Conservation (phyloP, 2,329 filamentous ascomycete species). For the Venturia pyrina region DNA sequence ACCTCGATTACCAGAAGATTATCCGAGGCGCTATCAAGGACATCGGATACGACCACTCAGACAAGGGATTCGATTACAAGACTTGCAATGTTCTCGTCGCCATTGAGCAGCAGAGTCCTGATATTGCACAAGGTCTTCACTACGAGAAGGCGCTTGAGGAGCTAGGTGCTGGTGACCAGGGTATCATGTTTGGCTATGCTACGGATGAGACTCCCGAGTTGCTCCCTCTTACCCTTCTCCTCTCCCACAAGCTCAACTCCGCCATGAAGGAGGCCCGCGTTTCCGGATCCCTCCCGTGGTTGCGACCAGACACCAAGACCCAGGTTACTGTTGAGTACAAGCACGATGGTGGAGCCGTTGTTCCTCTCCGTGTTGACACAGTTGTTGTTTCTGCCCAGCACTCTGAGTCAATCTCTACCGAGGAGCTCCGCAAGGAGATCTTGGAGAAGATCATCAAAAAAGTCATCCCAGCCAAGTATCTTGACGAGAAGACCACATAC, state of each 20-base stretch:
- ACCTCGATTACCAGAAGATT: slow-evolving; percentile 95
- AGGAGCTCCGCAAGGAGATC: slow-evolving; percentile 88
- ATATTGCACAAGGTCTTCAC: slow-evolving; percentile 98
- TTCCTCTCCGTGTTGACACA: slow-evolving; percentile 88
- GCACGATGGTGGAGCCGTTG: slow-evolving; percentile 87
- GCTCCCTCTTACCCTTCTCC: slow-evolving; percentile 84
- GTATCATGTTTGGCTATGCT: slow-evolving; percentile 99
- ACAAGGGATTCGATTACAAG: slow-evolving; percentile 99
- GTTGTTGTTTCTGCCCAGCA: slow-evolving; percentile 96
- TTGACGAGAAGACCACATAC: slow-evolving; percentile 90
- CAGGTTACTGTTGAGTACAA: slow-evolving; percentile 99
- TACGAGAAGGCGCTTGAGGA: slow-evolving; percentile 96
- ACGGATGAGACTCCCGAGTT: slow-evolving; percentile 98
- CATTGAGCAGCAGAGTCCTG: slow-evolving; percentile 98
- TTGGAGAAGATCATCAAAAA: slow-evolving; percentile 95
- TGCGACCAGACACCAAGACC: slow-evolving; percentile 98
- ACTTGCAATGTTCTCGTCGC: slow-evolving; percentile 97
- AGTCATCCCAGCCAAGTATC: slow-evolving; percentile 84
- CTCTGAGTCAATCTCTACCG: slow-evolving; percentile 75
- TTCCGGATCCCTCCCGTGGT: slow-evolving; percentile 81
- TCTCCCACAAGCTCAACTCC: slow-evolving; percentile 94
- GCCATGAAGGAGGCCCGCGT: slow-evolving; percentile 86
- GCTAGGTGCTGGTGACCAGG: slow-evolving; percentile 97
- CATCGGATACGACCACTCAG: slow-evolving; percentile 94
- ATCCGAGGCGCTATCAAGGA: slow-evolving; percentile 93